A percentile compares a stretch with the other conserved stretches of the same genome.
phyloP scores from a whole-genome alignment of 2,329 filamentous ascomycete genomes.

The Rhynchosporium secalis region DNA sequence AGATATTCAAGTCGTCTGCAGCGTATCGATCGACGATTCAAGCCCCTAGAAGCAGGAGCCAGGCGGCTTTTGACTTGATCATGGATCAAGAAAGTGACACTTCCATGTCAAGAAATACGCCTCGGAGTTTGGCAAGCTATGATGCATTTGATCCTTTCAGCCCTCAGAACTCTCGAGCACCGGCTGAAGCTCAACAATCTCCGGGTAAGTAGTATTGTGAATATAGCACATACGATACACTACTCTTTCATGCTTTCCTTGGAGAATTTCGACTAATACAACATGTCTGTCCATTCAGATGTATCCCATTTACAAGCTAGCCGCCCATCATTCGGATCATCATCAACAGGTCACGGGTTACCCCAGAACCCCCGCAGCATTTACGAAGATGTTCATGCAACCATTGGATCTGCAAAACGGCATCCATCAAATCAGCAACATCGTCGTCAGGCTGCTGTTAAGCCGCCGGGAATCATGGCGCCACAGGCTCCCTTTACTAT shows the following conservation, averaged over 20 bases:
- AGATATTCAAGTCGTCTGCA: slow-evolving; percentile 27
- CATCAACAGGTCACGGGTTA: slow-evolving; percentile 23
- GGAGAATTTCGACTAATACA: not conserved
- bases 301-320: slow-evolving; percentile 7
- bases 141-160: slow-evolving; percentile 28
- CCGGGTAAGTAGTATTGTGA: not conserved
- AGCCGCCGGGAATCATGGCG: slow-evolving; percentile 6
- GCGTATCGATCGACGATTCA: slow-evolving; percentile 22
- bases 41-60: slow-evolving; percentile 30
- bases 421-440: slow-evolving; percentile 19
- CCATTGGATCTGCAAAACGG: slow-evolving; percentile 19
- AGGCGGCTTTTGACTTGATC: slow-evolving; percentile 37
- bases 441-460: not conserved
- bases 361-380: slow-evolving; percentile 27
- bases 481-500: slow-evolving; percentile 19
- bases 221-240: not conserved
- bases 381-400: slow-evolving; percentile 30
- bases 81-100: slow-evolving; percentile 30
- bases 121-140: slow-evolving; percentile 31
- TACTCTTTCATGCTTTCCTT: not conserved
- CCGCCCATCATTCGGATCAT: slow-evolving; percentile 26
- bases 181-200: slow-evolving; percentile 1
- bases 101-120: slow-evolving; percentile 30
- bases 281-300: not conserved
- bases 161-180: slow-evolving; percentile 27